phyloP scores from a whole-genome alignment of 257 asterid species.

The Forsythia viridissima region DNA sequence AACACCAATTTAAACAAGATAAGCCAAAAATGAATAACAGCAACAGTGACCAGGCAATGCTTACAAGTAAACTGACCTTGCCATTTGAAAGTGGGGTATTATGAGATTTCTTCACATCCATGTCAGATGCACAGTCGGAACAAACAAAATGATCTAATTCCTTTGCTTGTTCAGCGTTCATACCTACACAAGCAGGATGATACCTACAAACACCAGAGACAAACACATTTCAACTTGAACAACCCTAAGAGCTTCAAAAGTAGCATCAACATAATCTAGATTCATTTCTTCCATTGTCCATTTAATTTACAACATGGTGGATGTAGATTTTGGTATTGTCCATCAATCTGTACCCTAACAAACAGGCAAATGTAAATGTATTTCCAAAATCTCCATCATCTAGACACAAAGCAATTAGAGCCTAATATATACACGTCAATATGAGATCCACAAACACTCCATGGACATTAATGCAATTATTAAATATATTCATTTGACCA shows the following conservation, averaged over 20 bases:
- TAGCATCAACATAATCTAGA: background rate
- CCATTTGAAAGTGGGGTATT: constrained; percentile 25
- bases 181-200: constrained; percentile 68
- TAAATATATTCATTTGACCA: background rate
- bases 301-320: background rate
- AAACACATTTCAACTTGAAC: background rate
- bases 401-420: constrained; percentile 10
- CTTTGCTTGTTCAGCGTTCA: constrained; percentile 55
- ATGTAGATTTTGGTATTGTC: background rate
- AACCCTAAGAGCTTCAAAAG: background rate
- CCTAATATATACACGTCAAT: background rate
- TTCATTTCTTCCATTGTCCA: background rate
- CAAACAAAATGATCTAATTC: constrained; percentile 49
- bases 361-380: background rate
- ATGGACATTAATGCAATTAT: background rate
- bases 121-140: constrained; percentile 46
- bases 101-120: constrained; percentile 35
- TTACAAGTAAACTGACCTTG: constrained; percentile 34
- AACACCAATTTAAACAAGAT: background rate
- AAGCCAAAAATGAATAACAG: background rate
- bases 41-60: background rate
- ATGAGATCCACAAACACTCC: constrained; percentile 3
- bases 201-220: constrained; percentile 44
- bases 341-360: background rate
- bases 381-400: background rate